phyloP scores from a whole-genome alignment of 805 yeast species.

The Yamadazyma sp. region DNA sequence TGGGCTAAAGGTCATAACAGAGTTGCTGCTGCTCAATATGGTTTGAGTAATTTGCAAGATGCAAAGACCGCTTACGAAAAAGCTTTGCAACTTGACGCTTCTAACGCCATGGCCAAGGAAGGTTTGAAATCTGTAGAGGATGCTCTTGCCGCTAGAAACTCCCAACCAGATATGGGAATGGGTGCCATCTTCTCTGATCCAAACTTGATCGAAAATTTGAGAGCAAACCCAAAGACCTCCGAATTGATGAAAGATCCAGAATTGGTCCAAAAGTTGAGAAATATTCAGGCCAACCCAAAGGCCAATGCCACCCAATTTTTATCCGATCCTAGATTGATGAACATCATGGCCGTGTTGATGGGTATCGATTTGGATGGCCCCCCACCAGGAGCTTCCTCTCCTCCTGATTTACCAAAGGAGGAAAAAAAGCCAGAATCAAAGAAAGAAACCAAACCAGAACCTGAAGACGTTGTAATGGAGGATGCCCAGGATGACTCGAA shows the following conservation, averaged over 20 bases:
- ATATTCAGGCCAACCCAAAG: slow-evolving; percentile 70
- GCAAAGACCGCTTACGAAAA: slow-evolving; percentile 72
- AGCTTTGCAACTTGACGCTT: slow-evolving; percentile 77
- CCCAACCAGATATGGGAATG: slow-evolving; percentile 71
- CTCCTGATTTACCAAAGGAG: slow-evolving; percentile 17
- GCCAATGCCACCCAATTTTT: slow-evolving; percentile 68
- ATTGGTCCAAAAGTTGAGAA: slow-evolving; percentile 66
- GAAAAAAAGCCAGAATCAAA: slow-evolving; percentile 17
- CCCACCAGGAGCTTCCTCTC: slow-evolving; percentile 19
- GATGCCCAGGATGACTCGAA: slow-evolving; percentile 36
- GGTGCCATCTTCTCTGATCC: slow-evolving; percentile 82
- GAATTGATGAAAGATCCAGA: slow-evolving; percentile 85
- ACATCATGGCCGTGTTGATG: slow-evolving; percentile 78
- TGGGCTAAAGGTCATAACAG: slow-evolving; percentile 98
- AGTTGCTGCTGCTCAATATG: slow-evolving; percentile 89
- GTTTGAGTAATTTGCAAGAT: slow-evolving; percentile 76
- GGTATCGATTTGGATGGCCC: slow-evolving; percentile 71
- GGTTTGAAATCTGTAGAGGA: slow-evolving; percentile 73
- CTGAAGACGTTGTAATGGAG: slow-evolving; percentile 40
- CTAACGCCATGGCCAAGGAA: slow-evolving; percentile 81
- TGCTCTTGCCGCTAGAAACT: slow-evolving; percentile 52
- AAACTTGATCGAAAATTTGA: slow-evolving; percentile 68
- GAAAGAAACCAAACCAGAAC: slow-evolving; percentile 21
- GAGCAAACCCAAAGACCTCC: slow-evolving; percentile 81
- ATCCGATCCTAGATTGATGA: slow-evolving; percentile 84